These are phyloP conservation scores for Aspergillus phoenicis DNA, from an alignment of 2,329 filamentous ascomycete species.

Conservation along the genomic window DNA sequence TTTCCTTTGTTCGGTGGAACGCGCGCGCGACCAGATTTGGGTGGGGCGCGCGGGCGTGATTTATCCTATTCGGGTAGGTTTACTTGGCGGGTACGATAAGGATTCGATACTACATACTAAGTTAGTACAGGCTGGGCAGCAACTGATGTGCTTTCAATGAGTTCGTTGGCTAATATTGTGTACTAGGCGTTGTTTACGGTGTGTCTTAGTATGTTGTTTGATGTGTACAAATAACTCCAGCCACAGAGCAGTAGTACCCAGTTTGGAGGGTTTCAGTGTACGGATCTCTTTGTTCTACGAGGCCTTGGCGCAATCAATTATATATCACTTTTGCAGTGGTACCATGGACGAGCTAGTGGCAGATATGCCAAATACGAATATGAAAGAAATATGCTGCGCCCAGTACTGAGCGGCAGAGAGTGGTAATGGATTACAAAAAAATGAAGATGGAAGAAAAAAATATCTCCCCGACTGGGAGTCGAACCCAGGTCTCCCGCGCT, in stretches of 20 bases:
- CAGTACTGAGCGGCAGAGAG: no score
- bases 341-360: no score
- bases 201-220: not conserved
- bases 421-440: no score
- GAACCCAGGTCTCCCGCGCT: slow-evolving; percentile 13
- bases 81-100: not conserved
- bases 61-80: slow-evolving; percentile 20
- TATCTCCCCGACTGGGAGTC: slow-evolving; percentile 12
- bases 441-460: not conserved
- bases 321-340: no score
- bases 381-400: not conserved
- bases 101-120: no score
- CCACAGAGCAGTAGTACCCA: not conserved
- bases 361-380: not conserved
- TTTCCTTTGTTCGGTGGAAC: slow-evolving; percentile 11
- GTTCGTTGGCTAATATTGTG: rapidly evolving
- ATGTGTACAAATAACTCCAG: not conserved
- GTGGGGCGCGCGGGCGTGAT: slow-evolving; percentile 20
- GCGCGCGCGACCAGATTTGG: slow-evolving; percentile 10
- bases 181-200: no score
- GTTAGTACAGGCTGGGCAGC: no score
- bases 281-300: no score
- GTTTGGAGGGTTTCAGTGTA: no score
- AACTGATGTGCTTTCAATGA: no score
- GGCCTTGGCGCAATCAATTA: no score